A percentile compares a stretch with the other conserved stretches of the same genome.
These are phyloP conservation scores for Hymenotorrendiella dingleyae DNA, from an alignment of 2,329 filamentous ascomycete species.

Conservation along the genomic window DNA sequence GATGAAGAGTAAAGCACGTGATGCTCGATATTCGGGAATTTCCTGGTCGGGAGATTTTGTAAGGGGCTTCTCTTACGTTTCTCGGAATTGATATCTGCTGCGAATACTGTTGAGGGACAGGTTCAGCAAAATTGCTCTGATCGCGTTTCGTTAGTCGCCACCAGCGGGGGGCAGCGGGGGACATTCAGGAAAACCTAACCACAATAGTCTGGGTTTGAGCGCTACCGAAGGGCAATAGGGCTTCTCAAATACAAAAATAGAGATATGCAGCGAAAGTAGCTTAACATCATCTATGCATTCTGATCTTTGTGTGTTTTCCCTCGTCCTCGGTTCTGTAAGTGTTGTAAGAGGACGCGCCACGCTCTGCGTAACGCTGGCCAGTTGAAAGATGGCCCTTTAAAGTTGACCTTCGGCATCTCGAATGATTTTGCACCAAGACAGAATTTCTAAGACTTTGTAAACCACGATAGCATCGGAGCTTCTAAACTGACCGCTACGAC, in stretches of 20 bases:
- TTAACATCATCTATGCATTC: too few species aligned
- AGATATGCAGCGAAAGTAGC: constrained; percentile 23
- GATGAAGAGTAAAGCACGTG: constrained; percentile 34
- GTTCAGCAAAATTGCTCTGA: constrained; percentile 18
- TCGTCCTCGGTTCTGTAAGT: too few species aligned
- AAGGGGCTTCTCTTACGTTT: background rate
- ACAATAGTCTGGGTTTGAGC: constrained; percentile 1
- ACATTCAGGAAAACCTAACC: background rate
- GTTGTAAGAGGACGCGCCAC: too few species aligned
- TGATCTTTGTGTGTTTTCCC: background rate
- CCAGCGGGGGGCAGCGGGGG: background rate
- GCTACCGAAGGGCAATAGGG: constrained; percentile 14
- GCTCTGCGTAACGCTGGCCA: too few species aligned
- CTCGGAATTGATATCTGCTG: constrained; percentile 12
- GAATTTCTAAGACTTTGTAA: too few species aligned
- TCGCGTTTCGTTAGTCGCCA: constrained; percentile 11
- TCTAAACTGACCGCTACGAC: too few species aligned
- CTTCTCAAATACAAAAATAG: constrained; percentile 18
- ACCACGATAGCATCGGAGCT: too few species aligned
- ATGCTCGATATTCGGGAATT: background rate
- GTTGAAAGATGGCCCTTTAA: too few species aligned
- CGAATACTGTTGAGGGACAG: constrained; percentile 18
- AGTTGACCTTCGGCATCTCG: too few species aligned
- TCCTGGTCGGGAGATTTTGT: background rate
- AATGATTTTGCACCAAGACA: too few species aligned